Evolutionary conservation across 2,329 filamentous ascomycete species (phyloP).

Genomic region (Aspergillus terreus): DNA sequence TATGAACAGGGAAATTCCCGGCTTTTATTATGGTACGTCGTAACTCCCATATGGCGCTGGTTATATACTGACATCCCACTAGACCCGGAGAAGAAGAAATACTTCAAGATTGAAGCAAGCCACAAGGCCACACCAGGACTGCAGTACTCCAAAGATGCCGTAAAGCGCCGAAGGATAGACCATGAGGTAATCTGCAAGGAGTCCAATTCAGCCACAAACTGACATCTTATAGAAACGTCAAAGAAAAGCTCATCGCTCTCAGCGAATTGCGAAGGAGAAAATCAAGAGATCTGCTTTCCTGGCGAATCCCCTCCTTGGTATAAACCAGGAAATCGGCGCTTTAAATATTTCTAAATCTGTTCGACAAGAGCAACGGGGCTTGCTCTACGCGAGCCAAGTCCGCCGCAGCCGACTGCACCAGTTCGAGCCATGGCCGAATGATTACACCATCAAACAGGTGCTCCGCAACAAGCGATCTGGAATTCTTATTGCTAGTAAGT

Average conservation of each 20-base stretch:
- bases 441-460: constrained; percentile 29
- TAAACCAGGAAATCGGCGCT: constrained; percentile 28
- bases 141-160: constrained; percentile 55
- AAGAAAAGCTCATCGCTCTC: constrained; percentile 19
- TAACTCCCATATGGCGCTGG: background rate
- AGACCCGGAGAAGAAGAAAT: constrained; percentile 57
- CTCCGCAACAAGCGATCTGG: constrained; percentile 33
- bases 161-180: constrained; percentile 54
- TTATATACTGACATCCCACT: constrained; percentile 6
- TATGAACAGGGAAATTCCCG: constrained; percentile 31
- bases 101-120: constrained; percentile 62
- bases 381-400: constrained; percentile 31
- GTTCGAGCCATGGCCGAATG: constrained; percentile 24
- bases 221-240: constrained; percentile 25
- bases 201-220: constrained; percentile 1
- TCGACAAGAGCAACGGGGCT: constrained; percentile 25
- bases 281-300: constrained; percentile 29
- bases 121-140: constrained; percentile 49
- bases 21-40: constrained; percentile 32
- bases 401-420: constrained; percentile 27
- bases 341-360: constrained; percentile 12
- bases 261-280: constrained; percentile 29
- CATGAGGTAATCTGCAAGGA: constrained; percentile 30
- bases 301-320: constrained; percentile 25
- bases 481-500: constrained; percentile 35